Conservation (phyloP, 1,284 basidiomycete species). For the Cryptococcus floricola region DNA sequence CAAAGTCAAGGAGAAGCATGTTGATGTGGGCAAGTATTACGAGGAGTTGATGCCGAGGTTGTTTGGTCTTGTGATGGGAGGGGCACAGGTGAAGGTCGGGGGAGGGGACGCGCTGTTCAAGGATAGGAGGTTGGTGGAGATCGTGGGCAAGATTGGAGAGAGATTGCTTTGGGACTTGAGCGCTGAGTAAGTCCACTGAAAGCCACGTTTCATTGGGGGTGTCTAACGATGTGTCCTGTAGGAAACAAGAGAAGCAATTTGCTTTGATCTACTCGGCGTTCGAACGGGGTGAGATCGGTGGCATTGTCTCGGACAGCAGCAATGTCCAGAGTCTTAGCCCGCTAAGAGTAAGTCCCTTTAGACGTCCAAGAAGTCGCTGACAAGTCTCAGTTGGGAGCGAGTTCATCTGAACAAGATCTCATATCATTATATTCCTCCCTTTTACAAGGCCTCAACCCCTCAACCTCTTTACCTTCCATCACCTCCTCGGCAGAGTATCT, state of each 20-base stretch:
- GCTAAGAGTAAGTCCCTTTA: conserved; percentile 38
- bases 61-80: conserved; percentile 65
- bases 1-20: conserved; percentile 63
- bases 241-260: conserved; percentile 58
- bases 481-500: conserved; percentile 52
- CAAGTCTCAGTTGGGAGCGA: conserved; percentile 51
- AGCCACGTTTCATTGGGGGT: background rate
- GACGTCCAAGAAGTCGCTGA: conserved; percentile 23
- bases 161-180: conserved; percentile 64
- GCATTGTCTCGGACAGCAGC: conserved; percentile 55
- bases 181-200: conserved; percentile 56
- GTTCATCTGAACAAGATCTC: conserved; percentile 58
- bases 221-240: conserved; percentile 17
- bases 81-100: conserved; percentile 42
- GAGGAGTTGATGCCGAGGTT: conserved; percentile 68
- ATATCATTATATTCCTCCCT: conserved; percentile 64
- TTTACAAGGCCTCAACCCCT: conserved; percentile 57
- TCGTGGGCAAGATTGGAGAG: conserved; percentile 63
- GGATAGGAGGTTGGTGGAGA: conserved; percentile 63
- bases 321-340: conserved; percentile 39
- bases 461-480: conserved; percentile 10
- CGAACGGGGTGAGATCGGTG: conserved; percentile 57
- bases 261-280: conserved; percentile 59
- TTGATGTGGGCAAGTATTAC: conserved; percentile 72
- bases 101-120: conserved; percentile 50